phyloP scores from a whole-genome alignment of 2,329 filamentous ascomycete species.

The Aspergillus udagawae region DNA sequence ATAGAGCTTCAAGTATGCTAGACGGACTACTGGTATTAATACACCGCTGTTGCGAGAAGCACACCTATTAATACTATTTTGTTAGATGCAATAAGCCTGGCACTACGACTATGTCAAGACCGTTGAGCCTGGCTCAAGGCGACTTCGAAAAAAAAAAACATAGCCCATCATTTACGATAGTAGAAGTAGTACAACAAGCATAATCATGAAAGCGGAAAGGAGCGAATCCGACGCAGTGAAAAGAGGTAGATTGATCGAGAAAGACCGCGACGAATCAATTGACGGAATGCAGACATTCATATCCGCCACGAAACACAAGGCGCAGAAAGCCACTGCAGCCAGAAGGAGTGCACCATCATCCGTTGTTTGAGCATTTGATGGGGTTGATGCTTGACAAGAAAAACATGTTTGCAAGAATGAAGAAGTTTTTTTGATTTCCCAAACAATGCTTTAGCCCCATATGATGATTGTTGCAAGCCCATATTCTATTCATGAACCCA shows the following conservation, averaged over 20 bases:
- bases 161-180: not conserved
- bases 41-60: not conserved
- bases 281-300: not conserved
- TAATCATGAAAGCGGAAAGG: not conserved
- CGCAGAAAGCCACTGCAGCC: not conserved
- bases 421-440: not conserved
- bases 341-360: not conserved
- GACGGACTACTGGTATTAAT: not conserved
- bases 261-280: not conserved
- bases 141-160: not conserved
- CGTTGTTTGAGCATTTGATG: not conserved
- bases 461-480: not conserved
- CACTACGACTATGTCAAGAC: not conserved
- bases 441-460: not conserved
- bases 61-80: not conserved
- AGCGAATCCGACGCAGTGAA: not conserved
- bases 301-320: not conserved
- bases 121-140: not conserved
- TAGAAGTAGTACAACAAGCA: not conserved
- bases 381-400: not conserved
- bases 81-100: not conserved
- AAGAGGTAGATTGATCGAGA: not conserved
- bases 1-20: not conserved
- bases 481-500: constrained; percentile 1
- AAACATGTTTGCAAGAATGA: not conserved